These are phyloP conservation scores for Daldinia childiae DNA, from an alignment of 495 filamentous ascomycete species.

Conservation along the genomic window DNA sequence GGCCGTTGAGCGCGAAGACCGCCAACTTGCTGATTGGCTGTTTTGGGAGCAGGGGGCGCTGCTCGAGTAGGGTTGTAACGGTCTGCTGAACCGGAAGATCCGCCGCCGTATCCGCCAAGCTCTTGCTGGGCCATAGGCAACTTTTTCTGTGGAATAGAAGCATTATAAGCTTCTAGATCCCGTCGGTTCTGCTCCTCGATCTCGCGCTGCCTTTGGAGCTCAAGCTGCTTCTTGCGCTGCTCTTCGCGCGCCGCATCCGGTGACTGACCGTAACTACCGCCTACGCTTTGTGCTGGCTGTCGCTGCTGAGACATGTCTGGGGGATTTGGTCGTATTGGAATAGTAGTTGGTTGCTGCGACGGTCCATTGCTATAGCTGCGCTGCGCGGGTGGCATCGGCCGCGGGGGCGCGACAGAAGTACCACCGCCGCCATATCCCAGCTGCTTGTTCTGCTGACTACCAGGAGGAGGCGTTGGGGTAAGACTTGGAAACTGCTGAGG, in stretches of 20 bases:
- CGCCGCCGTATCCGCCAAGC: constrained; percentile 72
- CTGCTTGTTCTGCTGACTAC: constrained; percentile 70
- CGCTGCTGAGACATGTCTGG: constrained; percentile 55
- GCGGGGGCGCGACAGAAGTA: constrained; percentile 78
- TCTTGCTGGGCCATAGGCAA: constrained; percentile 87
- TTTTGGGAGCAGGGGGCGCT: constrained; percentile 68
- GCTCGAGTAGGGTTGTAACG: constrained; percentile 86
- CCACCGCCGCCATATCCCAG: constrained; percentile 69
- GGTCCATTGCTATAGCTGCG: constrained; percentile 54
- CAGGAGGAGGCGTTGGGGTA: constrained; percentile 70
- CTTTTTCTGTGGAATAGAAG: constrained; percentile 80
- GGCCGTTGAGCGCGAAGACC: constrained; percentile 63
- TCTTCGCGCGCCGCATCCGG: constrained; percentile 66
- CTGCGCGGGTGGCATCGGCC: constrained; percentile 71
- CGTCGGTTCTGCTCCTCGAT: constrained; percentile 72
- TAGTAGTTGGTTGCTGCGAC: constrained; percentile 39
- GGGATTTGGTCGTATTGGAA: constrained; percentile 53
- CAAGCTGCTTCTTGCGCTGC: constrained; percentile 54
- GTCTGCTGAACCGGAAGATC: constrained; percentile 61
- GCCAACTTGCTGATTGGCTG: constrained; percentile 55
- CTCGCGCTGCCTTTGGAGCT: constrained; percentile 66
- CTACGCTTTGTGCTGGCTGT: constrained; percentile 57
- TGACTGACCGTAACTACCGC: constrained; percentile 60
- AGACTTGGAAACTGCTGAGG: constrained; percentile 78
- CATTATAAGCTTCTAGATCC: constrained; percentile 86